Evolutionary conservation across 2,329 filamentous ascomycete genomes (phyloP).

Genomic region (Grosmannia huntii): DNA sequence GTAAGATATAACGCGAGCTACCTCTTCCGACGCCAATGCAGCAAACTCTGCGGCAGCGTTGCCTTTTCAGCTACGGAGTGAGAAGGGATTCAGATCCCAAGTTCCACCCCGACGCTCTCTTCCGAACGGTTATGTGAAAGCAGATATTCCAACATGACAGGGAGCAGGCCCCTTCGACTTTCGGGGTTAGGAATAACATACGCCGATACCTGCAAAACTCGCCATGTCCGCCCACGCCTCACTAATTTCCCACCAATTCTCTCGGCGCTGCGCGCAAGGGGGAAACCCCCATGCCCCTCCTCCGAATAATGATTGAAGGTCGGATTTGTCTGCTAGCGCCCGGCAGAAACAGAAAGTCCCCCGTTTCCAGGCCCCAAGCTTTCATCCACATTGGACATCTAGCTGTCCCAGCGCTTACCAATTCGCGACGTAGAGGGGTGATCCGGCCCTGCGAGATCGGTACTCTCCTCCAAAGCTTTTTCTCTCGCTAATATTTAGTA

Average conservation of each 20-base stretch:
- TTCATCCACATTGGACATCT: background rate
- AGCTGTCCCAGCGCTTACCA: constrained; percentile 1
- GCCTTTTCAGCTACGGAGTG: too few species aligned
- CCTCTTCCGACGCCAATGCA: too few species aligned
- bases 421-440: background rate
- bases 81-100: too few species aligned
- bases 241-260: constrained; percentile 1
- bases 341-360: background rate
- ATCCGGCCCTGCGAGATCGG: background rate
- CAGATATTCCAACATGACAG: background rate
- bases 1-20: too few species aligned
- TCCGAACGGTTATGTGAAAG: background rate
- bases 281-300: background rate
- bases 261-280: background rate
- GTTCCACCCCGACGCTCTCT: background rate
- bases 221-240: background rate
- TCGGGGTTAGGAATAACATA: background rate
- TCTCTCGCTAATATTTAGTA: background rate
- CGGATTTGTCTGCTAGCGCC: background rate
- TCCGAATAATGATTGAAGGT: background rate
- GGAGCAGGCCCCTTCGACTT: background rate
- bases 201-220: background rate
- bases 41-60: too few species aligned
- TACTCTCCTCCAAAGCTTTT: background rate
- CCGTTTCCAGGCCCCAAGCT: background rate